These are phyloP conservation scores for Prorocentrum cordatum DNA, from an alignment of 169 alveolate genomes.

Conservation along the genomic window DNA sequence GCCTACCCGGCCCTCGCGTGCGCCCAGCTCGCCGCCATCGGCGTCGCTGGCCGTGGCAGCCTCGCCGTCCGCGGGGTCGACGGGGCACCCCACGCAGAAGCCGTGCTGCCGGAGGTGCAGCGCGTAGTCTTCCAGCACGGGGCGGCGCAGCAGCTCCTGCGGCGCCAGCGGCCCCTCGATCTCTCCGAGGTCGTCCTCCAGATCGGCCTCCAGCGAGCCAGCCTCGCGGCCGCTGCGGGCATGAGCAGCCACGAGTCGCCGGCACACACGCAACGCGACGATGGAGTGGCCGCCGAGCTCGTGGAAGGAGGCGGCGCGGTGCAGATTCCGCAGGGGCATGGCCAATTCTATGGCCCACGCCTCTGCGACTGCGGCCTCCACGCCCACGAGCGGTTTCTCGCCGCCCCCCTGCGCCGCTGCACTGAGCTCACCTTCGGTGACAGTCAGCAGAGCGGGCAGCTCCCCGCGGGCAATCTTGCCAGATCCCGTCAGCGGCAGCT, in stretches of 20 bases:
- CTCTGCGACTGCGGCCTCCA: background rate
- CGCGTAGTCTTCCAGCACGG: background rate
- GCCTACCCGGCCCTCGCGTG: no score
- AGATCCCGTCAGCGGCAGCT: background rate
- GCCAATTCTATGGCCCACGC: background rate
- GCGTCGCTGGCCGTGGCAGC: no score
- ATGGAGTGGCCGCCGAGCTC: background rate
- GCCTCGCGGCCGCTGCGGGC: background rate
- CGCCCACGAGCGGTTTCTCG: background rate
- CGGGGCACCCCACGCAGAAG: no score
- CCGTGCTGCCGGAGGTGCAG: background rate
- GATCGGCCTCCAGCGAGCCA: background rate
- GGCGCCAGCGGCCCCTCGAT: background rate
- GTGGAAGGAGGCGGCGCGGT: background rate
- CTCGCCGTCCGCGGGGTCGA: no score
- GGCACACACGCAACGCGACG: background rate
- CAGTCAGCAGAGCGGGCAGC: no score
- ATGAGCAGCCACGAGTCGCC: background rate
- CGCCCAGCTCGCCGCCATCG: no score
- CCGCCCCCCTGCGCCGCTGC: background rate
- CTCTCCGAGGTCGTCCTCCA: background rate
- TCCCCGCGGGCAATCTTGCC: background rate
- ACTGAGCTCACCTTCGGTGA: background rate
- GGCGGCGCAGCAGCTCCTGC: background rate
- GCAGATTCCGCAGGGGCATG: background rate